phyloP scores from a whole-genome alignment of 2,329 filamentous ascomycete genomes.

The Paraphoma sp. region DNA sequence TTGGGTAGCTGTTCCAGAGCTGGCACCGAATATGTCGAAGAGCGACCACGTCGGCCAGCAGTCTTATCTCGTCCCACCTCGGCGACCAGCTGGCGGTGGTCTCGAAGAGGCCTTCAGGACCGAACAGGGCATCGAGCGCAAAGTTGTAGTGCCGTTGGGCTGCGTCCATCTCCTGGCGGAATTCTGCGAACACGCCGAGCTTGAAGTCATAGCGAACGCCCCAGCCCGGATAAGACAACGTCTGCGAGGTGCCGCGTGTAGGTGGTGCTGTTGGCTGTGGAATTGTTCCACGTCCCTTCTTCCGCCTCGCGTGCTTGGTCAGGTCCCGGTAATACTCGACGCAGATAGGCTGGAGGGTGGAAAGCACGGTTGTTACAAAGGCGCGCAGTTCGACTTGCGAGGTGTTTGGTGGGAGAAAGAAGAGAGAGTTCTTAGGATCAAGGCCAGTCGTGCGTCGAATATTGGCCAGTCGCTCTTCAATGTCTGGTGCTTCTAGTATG shows the following conservation, averaged over 20 bases:
- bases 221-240: constrained; percentile 86
- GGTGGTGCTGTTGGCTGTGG: constrained; percentile 84
- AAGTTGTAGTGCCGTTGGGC: constrained; percentile 85
- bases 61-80: constrained; percentile 90
- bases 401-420: constrained; percentile 79
- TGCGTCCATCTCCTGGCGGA: constrained; percentile 88
- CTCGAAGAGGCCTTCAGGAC: constrained; percentile 80
- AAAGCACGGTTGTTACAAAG: constrained; percentile 76
- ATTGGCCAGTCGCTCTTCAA: constrained; percentile 78
- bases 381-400: constrained; percentile 74
- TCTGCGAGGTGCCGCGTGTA: constrained; percentile 83
- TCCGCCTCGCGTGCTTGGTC: constrained; percentile 88
- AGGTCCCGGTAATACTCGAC: constrained; percentile 94
- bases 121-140: constrained; percentile 83
- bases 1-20: constrained; percentile 80
- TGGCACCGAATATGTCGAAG: constrained; percentile 83
- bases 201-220: constrained; percentile 96
- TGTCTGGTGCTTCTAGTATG: constrained; percentile 62
- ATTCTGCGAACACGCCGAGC: constrained; percentile 87
- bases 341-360: constrained; percentile 74
- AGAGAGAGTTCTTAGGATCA: constrained; percentile 80
- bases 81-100: constrained; percentile 88
- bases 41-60: constrained; percentile 81
- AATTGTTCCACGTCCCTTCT: constrained; percentile 78
- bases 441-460: constrained; percentile 81